Evolutionary conservation across 306 rosid genomes (phyloP).

Genomic region (Lotus japonicus): DNA sequence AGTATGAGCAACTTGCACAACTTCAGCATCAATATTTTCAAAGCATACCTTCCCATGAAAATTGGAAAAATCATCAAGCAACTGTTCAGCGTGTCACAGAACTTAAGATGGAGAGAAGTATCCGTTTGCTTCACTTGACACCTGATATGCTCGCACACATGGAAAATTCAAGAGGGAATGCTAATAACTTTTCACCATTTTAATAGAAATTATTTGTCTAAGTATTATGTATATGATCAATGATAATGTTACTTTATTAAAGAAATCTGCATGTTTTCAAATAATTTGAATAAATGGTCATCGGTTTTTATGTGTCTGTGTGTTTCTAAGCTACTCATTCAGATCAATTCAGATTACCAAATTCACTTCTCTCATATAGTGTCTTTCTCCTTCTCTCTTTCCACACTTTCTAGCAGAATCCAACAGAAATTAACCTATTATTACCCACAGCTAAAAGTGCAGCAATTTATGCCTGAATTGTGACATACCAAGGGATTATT

Average conservation of each 20-base stretch:
- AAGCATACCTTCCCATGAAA: not conserved
- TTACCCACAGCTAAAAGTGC: not conserved
- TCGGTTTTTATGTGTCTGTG: not conserved
- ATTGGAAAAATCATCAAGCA: not conserved
- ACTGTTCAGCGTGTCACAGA: not conserved
- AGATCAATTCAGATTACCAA: too few species aligned
- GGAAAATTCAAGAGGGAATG: not conserved
- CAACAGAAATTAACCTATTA: not conserved
- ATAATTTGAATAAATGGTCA: not conserved
- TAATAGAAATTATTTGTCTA: not conserved
- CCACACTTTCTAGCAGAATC: too few species aligned
- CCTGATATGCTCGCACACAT: conserved; percentile 25
- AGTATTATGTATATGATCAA: not conserved
- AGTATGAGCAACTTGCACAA: conserved; percentile 19
- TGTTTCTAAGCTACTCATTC: too few species aligned
- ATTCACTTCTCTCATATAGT: too few species aligned
- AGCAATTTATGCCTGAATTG: not conserved
- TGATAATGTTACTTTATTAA: not conserved
- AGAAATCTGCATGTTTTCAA: not conserved
- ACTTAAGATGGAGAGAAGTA: conserved; percentile 23
- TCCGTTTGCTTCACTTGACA: conserved; percentile 29
- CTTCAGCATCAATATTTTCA: not conserved
- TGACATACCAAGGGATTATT: not conserved
- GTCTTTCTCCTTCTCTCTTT: too few species aligned
- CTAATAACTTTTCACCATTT: not conserved